A percentile compares a stretch with the other conserved stretches of the same genome.
Evolutionary conservation across 495 filamentous ascomycete genomes (phyloP).

Genomic region (Letharia lupina): DNA sequence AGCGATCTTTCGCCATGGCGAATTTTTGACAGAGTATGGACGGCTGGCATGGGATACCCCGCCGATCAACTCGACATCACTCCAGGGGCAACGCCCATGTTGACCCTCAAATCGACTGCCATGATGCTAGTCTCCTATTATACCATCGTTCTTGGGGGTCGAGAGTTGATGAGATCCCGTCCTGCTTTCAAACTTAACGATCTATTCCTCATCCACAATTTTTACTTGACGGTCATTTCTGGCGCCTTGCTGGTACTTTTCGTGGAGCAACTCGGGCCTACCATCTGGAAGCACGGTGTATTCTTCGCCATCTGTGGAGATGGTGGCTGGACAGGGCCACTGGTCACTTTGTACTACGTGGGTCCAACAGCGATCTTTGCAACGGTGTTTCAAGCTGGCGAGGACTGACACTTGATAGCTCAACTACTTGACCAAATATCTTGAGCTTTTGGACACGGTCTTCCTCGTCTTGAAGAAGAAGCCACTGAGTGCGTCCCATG

Average conservation of each 20-base stretch:
- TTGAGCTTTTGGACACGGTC: conserved; percentile 71
- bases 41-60: conserved; percentile 37
- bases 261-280: conserved; percentile 64
- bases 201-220: conserved; percentile 74
- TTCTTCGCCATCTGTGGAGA: conserved; percentile 63
- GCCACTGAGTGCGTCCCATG: conserved; percentile 41
- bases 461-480: conserved; percentile 86
- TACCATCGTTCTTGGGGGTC: conserved; percentile 56
- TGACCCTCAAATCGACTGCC: conserved; percentile 56
- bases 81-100: conserved; percentile 60
- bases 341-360: conserved; percentile 76
- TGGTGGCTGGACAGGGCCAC: conserved; percentile 70
- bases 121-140: conserved; percentile 48
- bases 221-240: conserved; percentile 66
- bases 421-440: conserved; percentile 78
- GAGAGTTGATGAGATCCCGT: conserved; percentile 63
- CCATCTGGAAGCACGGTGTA: conserved; percentile 55
- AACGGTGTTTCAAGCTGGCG: background rate
- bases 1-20: conserved; percentile 21
- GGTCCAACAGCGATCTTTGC: conserved; percentile 25
- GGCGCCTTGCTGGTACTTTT: conserved; percentile 59
- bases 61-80: conserved; percentile 63
- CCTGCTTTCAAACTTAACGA: conserved; percentile 57
- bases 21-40: conserved; percentile 17
- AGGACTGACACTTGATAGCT: conserved; percentile 42